Evolutionary conservation across 139 green algal species (phyloP), one percentile per base, ranked within the genome.

Genomic region (Chlorella sp.): DNA sequence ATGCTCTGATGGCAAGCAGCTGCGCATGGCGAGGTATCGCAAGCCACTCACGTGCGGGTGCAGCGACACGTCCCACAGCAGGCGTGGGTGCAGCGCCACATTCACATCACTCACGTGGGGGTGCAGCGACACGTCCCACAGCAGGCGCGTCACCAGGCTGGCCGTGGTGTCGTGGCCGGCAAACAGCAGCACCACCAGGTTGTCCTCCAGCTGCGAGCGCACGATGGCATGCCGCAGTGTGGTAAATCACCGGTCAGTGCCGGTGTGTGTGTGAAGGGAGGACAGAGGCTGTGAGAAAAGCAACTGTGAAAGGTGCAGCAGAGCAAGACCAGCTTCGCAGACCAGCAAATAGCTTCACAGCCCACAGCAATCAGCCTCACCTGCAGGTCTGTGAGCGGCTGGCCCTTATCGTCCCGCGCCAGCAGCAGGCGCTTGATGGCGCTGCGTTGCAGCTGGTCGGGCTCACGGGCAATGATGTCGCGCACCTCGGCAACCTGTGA

Each of bases 131-230:
- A 67, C 3, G 23, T 67, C 23, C 27, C 2, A 6, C 61, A 67
- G 27, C 27, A 67, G 61, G 27, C 23, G 26, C 2, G 61, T 30
- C 3, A 67, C n/a, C n/a, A 36, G 61, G 3, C n/a, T 35, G 3
- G 61, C n/a, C n/a, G 61, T 34, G 3, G 61, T 67, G 61, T 67
- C 61, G n/a, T 67, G 61, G 27, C 61, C 61, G 22, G 61, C 61
- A 67, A 67, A 67, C 23, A 67, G 27, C 27, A 67, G 6, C 27
- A 27, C 34, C 23, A 67, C 22, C 23, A 67, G n/a, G 61, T 67
- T 67, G 61, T 67, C 61, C 3, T 35, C 3, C n/a, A 67, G 22
- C 23, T 67, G 23, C n/a, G n/a, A 5, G 14, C 34, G 23, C 27
- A 30, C 34, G 23, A 67, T 26, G 61, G n/a, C 27, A 27, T 35